Base-by-base conservation (phyloP, 2,329 filamentous ascomycete species). In the Monilinia fructicola region DNA sequence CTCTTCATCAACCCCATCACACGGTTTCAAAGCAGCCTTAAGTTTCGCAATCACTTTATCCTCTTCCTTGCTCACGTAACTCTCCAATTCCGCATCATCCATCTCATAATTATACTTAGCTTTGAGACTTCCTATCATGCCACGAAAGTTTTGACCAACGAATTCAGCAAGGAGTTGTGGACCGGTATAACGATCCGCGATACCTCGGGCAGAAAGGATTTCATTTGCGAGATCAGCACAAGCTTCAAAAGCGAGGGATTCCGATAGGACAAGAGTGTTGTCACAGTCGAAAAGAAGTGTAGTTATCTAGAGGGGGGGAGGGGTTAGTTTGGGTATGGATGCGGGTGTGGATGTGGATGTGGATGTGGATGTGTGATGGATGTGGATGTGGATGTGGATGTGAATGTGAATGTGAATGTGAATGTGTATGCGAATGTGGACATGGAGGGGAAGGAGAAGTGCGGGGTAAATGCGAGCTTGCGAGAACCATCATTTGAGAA, bases 231-330 rank as follows among this genome's bases (percentile, higher is more conserved):
- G 87, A 68, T 91, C 90, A 75, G 93, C 91, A 79, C 92, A 96
- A 72, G 91, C 93, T 81, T 94, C 91, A 78, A 97, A 96, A 77
- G 93, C 93, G 73, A 96, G 85, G 75, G 91, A 88, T 82, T 97
- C 93, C 65, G 92, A 96, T 74, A 95, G 87, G 77, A 95, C 92
- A 78, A 97, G 91, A 71, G 93, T 97, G 85, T 97, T 97, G 86
- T 97, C 86, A 79, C 85, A 88, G 78, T 92, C 90, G 78, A 92
- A 90, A 73, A 92, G 84, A 76, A 92, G 81, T 71, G 89, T 85
- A 66, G 83, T 90, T 79, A 91, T 89, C 84, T 87, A 73, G 23
- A 53, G 14, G 9, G 18, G 26, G 55, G 42, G 23, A 26, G 38
- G 23, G 18, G 10, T 48, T 58, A 44, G 64, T 38, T 21, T 52